Base-by-base conservation (phyloP, 805 yeast species). In the Wickerhamiella shivajii region DNA sequence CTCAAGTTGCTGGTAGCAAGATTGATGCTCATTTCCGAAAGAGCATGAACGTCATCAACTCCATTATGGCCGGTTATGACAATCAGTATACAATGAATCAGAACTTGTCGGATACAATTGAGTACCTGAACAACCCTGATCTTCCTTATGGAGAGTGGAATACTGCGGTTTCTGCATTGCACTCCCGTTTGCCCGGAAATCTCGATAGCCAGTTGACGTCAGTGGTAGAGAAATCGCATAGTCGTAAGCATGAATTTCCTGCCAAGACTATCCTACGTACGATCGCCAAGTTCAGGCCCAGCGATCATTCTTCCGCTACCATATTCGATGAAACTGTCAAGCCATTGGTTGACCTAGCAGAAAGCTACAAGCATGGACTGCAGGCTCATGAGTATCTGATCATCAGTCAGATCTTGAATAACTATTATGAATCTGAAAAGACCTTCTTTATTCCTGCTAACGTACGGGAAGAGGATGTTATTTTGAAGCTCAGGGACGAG, bases 101-200 rank as follows among this genome's bases (percentile, higher is more conserved):
- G 11, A 77, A 95, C 20, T 68, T 90, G 49, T 71, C 73, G 49
- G 73, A 67, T 39, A 63, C 85, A 47, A 67, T 78, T 41, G 74
- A 68, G 36, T 74, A 79, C 11, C 64, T 92, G 59, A 71, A 77
- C 52, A 71, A 83, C 51, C 77, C 74, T 31, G 74, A 77, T 39
- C 66, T 90, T 50, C 99, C 99, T 33, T 90, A 72, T 58, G 77
- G 93, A 22, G 93, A 84, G 62, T 90, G 98, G 98, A 60, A 58
- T 37, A 67, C 71, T 47, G 78, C 76, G 46, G 71, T 77, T 23
- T 81, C 95, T 41, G 95, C 97, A 15, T 64, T 90, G 49, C 96
- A 87, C 56, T 74, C 93, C 13, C 76, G 98, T 62, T 61, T 90
- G 49, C 93, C 96, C 24, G 52, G 67, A 3, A 71, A 75, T 44